Conservation (phyloP, 352 stramenopile species). For the Peronospora belbahrii region DNA sequence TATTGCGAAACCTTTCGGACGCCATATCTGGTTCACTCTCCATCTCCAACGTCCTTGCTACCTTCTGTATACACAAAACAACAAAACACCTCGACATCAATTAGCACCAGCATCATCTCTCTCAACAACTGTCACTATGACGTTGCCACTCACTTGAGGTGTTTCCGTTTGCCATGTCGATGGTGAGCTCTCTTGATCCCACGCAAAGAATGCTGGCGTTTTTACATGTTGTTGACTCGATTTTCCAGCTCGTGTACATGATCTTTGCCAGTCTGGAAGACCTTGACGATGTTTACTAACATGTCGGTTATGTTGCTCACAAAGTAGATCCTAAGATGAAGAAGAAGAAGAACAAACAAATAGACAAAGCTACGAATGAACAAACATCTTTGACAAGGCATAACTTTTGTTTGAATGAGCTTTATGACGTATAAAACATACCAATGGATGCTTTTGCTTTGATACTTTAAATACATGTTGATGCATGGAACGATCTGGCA, state of each 20-base stretch:
- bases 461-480: constrained; percentile 54
- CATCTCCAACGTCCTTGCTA: constrained; percentile 22
- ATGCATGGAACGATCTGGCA: constrained; percentile 21
- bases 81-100: not conserved
- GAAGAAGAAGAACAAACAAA: not conserved
- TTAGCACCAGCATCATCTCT: not conserved
- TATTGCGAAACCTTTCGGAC: constrained; percentile 6
- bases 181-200: constrained; percentile 19
- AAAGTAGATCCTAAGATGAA: constrained; percentile 30
- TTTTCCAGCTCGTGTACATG: constrained; percentile 31
- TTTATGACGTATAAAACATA: constrained; percentile 10
- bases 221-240: constrained; percentile 10
- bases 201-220: constrained; percentile 47
- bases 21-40: constrained; percentile 1
- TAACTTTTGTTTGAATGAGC: not conserved
- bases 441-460: constrained; percentile 35
- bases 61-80: constrained; percentile 12
- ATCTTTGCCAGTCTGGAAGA: constrained; percentile 37
- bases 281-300: constrained; percentile 37
- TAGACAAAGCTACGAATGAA: not conserved
- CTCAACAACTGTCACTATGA: not conserved
- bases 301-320: constrained; percentile 48
- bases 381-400: not conserved
- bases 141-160: constrained; percentile 8
- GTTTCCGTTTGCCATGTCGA: constrained; percentile 10